Percentiles rank a stretch among this genome's conserved stretches.
These are phyloP conservation scores for Saturnispora besseyi DNA, from an alignment of 805 yeast species.

Conservation along the genomic window DNA sequence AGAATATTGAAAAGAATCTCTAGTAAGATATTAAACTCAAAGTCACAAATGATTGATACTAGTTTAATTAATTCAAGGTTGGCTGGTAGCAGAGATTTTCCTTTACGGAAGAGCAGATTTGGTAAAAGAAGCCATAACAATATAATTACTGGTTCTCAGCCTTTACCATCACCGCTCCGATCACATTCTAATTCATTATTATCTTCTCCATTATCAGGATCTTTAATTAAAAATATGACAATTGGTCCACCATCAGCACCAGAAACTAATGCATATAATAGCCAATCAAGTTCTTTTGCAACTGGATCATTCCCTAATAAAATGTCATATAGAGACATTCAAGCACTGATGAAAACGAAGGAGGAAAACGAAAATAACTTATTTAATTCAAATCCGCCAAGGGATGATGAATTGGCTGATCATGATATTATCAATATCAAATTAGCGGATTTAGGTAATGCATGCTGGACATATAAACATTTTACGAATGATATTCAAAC, in stretches of 20 bases:
- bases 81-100: constrained; percentile 16
- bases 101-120: constrained; percentile 27
- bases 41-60: constrained; percentile 13
- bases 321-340: constrained; percentile 23
- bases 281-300: constrained; percentile 5
- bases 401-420: constrained; percentile 29
- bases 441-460: constrained; percentile 90
- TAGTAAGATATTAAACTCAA: constrained; percentile 17
- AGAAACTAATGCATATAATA: constrained; percentile 2
- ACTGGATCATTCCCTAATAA: constrained; percentile 8
- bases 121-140: constrained; percentile 63
- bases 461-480: constrained; percentile 73
- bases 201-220: constrained; percentile 19
- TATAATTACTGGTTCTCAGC: constrained; percentile 84
- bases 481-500: constrained; percentile 88
- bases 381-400: constrained; percentile 28
- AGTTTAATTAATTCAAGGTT: constrained; percentile 8
- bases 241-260: constrained; percentile 14
- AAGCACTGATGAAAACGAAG: constrained; percentile 35
- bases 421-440: constrained; percentile 62
- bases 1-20: constrained; percentile 24
- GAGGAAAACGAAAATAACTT: constrained; percentile 26
- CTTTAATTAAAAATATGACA: constrained; percentile 2
- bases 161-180: constrained; percentile 78
- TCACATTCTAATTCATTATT: constrained; percentile 32